A percentile compares a stretch with the other conserved stretches of the same genome.
Evolutionary conservation across 2,329 filamentous ascomycete species (phyloP).

Genomic region (Aspergillus sp.): DNA sequence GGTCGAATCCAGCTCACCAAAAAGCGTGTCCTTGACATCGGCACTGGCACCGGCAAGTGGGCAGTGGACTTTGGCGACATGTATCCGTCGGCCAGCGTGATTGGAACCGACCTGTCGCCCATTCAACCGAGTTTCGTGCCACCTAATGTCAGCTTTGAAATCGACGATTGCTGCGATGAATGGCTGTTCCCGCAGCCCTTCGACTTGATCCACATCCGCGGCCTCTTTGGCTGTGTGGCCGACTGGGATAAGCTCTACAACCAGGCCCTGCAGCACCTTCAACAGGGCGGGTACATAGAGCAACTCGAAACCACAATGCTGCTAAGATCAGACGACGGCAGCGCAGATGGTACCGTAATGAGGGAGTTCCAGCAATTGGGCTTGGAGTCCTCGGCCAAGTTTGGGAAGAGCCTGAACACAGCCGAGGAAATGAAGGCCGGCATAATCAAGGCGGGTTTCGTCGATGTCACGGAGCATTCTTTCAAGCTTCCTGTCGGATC

Average conservation of each 20-base stretch:
- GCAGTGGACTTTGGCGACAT: not conserved
- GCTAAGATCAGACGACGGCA: slow-evolving; percentile 32
- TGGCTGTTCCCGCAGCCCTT: not conserved
- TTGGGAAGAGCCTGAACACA: slow-evolving; percentile 16
- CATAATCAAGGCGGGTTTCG: slow-evolving; percentile 18
- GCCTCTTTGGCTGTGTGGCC: not conserved
- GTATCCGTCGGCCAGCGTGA: not conserved
- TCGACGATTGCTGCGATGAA: not conserved
- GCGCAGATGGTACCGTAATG: slow-evolving; percentile 21
- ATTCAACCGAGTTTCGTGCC: not conserved
- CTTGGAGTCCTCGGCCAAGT: slow-evolving; percentile 16
- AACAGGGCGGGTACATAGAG: slow-evolving; percentile 30
- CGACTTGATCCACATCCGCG: not conserved
- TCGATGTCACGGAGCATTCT: slow-evolving; percentile 14
- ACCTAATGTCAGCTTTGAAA: not conserved
- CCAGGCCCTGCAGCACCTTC: slow-evolving; percentile 13
- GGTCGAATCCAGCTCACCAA: not conserved
- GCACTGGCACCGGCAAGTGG: not conserved
- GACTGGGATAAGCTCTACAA: slow-evolving; percentile 1
- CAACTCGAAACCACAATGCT: slow-evolving; percentile 34
- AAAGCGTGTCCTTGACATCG: not conserved
- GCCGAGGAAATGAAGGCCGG: slow-evolving; percentile 16
- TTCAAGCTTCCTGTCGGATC: slow-evolving; percentile 18
- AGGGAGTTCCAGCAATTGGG: slow-evolving; percentile 9
- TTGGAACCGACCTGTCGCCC: not conserved